Evolutionary conservation across 2,329 filamentous ascomycete genomes (phyloP), one percentile per base, ranked within the genome.

Genomic region (Pseudocercospora eumusae): DNA sequence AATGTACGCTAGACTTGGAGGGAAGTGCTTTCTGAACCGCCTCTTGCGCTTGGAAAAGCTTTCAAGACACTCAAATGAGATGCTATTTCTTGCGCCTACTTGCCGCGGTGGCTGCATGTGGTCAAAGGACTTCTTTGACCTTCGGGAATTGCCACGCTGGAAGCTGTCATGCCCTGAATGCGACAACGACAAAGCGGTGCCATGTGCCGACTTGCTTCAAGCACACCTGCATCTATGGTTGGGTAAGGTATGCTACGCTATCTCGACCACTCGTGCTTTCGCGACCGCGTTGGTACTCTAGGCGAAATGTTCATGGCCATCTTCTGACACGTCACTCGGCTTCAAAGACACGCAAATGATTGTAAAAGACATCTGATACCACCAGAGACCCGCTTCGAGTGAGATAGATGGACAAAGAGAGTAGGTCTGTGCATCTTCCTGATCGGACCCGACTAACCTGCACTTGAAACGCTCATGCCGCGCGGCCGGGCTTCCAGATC

Each of bases 41-140:
- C 62, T 68, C 63, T 64, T 65, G 61, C 60, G 64, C 63, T 66
- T 61, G 56, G 54, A 57, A 50, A 61, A 25, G 42, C 47, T 36
- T 60, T 65, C 56, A 56, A 60, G 52, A 61, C 27, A 42, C 31
- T 60, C 53, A 65, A 64, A 64, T 63, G 61, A 65, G 42, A 42
- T 52, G 36, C 64, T 70, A 67, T 64, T 60, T 53, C 28, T 58
- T 66, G 65, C 59, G 33, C 44, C 57, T 44, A 53, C 21, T 61
- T 61, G 60, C 54, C 57, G 58, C 49, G 18, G 62, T 68, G 66
- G 68, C 67, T 62, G 60, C 49, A 63, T 59, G 61, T 60, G 60
- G 58, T 64, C 62, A 68, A 69, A 64, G 66, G 59, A 62, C 42
- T 64, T 58, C 67, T 68, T 68, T 69, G 64, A 68, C n/a, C 40